A percentile compares a stretch with the other conserved stretches of the same genome.
Conservation (phyloP, 257 asterid species). For the Salvia miltiorrhiza region DNA sequence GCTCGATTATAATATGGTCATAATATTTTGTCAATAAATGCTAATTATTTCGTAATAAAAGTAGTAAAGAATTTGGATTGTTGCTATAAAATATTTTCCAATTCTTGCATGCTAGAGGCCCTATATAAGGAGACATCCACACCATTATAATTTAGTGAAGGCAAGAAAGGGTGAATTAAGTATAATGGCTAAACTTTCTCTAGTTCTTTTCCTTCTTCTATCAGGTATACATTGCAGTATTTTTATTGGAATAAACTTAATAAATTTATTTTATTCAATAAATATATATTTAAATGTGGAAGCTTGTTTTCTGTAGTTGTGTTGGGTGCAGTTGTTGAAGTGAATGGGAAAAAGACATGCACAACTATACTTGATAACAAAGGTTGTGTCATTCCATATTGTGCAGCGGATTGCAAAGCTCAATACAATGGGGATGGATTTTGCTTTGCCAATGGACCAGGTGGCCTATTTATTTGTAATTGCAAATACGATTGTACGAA, state of each 20-base stretch:
- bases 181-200: background rate
- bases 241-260: background rate
- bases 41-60: background rate
- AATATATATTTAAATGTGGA: no score
- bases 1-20: background rate
- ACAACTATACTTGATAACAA: background rate
- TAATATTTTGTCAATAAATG: background rate
- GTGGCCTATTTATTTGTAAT: background rate
- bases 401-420: background rate
- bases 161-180: background rate
- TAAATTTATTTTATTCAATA: no score
- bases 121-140: background rate
- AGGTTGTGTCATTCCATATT: background rate
- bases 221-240: background rate
- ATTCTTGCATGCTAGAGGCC: background rate
- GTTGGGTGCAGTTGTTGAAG: background rate
- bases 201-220: background rate
- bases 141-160: no score
- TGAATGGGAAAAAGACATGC: background rate
- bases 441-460: background rate
- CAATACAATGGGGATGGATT: background rate
- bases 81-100: background rate
- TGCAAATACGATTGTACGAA: background rate
- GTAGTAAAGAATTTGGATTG: background rate
- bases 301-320: background rate